Conservation (phyloP, 345 rosid genomes). For the Lumnitzera littorea region DNA sequence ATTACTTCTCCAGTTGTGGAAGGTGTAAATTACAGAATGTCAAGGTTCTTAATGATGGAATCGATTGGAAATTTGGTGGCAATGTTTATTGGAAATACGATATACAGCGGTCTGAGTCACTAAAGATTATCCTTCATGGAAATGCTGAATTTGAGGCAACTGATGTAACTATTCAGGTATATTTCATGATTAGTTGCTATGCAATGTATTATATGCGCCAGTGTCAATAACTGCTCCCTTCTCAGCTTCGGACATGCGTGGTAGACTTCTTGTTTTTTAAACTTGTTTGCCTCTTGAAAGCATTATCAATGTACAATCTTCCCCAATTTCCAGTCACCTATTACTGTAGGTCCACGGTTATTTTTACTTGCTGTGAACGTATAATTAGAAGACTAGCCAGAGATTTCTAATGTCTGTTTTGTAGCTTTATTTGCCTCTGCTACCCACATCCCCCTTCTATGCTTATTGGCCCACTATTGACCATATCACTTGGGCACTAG, state of each 20-base stretch:
- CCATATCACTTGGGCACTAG: no score
- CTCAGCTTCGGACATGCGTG: no score
- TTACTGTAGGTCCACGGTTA: neutral
- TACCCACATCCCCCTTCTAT: no score
- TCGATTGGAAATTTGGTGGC: conserved; percentile 62
- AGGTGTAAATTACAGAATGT: conserved; percentile 74
- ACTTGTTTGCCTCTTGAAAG: no score
- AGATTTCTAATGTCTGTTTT: neutral
- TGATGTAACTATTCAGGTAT: conserved; percentile 65
- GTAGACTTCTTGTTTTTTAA: no score
- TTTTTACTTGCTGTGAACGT: neutral
- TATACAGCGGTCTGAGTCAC: conserved; percentile 51
- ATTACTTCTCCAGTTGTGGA: conserved; percentile 57
- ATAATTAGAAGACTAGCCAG: no score
- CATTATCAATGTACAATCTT: no score
- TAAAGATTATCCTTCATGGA: conserved; percentile 72
- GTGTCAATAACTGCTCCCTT: no score
- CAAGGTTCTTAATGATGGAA: conserved; percentile 63
- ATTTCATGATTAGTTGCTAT: neutral
- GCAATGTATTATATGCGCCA: neutral
- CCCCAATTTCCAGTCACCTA: neutral
- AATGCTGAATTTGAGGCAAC: conserved; percentile 90
- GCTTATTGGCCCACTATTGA: no score
- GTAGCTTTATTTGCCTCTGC: neutral
- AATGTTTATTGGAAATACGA: conserved; percentile 88